Conservation (phyloP, 768 basidiomycete species). For the Lenzites betulinus region DNA sequence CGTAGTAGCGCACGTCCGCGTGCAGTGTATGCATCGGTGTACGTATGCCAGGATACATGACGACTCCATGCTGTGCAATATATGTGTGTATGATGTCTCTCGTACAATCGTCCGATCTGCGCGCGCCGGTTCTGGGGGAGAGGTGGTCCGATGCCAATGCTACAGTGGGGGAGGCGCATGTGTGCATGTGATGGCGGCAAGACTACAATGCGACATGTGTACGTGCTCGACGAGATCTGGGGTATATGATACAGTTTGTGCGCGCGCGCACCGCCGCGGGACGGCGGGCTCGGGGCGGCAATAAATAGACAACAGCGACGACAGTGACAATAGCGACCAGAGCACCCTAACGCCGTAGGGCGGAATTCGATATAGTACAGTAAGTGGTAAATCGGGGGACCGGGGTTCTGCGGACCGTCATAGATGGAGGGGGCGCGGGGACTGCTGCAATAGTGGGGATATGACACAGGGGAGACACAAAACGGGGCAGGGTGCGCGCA, state of each 20-base stretch:
- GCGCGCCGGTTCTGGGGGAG: background rate
- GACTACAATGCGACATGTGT: background rate
- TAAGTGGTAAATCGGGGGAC: background rate
- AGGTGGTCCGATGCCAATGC: slow-evolving; percentile 1
- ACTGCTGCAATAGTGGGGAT: too few relatives aligned
- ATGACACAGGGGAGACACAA: background rate
- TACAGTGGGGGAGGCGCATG: background rate
- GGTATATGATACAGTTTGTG: slow-evolving; percentile 16
- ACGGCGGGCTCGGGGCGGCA: background rate
- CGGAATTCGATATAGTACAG: background rate
- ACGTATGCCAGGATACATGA: background rate
- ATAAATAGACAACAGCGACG: slow-evolving; percentile 9
- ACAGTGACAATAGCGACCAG: background rate
- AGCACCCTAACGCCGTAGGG: slow-evolving; percentile 6
- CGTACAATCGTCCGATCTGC: background rate
- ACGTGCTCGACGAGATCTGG: background rate
- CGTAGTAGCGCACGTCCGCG: background rate
- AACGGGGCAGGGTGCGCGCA: background rate
- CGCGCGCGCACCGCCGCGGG: background rate
- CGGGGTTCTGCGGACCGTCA: background rate
- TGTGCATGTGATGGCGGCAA: background rate
- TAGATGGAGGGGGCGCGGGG: too few relatives aligned
- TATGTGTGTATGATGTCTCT: slow-evolving; percentile 1
- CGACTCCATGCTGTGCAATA: slow-evolving; percentile 5
- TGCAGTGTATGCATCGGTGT: background rate